Evolutionary conservation across 176 grass and related monocot genomes (phyloP), one percentile per base, ranked within the genome.

Genomic region (Aegilops umbellulata): DNA sequence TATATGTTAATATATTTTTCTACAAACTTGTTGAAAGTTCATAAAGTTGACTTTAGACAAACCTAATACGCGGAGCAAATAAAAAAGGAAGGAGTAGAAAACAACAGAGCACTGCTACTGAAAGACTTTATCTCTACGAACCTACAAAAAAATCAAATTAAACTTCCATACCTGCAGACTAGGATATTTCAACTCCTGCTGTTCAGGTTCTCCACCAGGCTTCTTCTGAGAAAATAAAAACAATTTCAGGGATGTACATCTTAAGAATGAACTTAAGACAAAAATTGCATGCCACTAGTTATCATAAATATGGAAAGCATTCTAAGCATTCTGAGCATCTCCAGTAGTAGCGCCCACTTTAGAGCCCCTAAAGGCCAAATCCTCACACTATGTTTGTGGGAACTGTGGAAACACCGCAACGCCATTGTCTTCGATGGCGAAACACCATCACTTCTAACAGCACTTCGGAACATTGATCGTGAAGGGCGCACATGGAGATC

Each of bases 131-230:
- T 65, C 53, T 46, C 2, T 29, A 73, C 41, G 15, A 29, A 10
- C 15, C 47, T 69, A 60, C 6, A 32, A 79, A 83, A 10, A 7
- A 82, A 34, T 25, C 16, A 65, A 85, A 74, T 11, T 29, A 20
- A 88, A 81, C 4, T 73, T 60, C 79, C 71, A 13, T 92, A 98
- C 96, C 93, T 95, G 74, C 49, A 99, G 72, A 74, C 92, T 97
- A 71, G 85, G 77, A 87, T 91, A 99, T 88, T 69, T 81, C 80
- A 93, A 67, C 77, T 91, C 81, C 25, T 72, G 60, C 14, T 84
- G 81, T 89, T 89, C 86, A 83, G 86, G 69, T 68, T 83, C 85
- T 82, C 79, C 82, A 74, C 81, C 88, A 87, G 66, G 61, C 34
- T 90, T 96, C 84, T 99, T 98, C 92, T 94, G 89, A 25, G 27